Percentiles rank a stretch among this genome's conserved stretches.
These are phyloP conservation scores for Verticillium tricorpus DNA, from an alignment of 2,329 filamentous ascomycete species.

Conservation along the genomic window DNA sequence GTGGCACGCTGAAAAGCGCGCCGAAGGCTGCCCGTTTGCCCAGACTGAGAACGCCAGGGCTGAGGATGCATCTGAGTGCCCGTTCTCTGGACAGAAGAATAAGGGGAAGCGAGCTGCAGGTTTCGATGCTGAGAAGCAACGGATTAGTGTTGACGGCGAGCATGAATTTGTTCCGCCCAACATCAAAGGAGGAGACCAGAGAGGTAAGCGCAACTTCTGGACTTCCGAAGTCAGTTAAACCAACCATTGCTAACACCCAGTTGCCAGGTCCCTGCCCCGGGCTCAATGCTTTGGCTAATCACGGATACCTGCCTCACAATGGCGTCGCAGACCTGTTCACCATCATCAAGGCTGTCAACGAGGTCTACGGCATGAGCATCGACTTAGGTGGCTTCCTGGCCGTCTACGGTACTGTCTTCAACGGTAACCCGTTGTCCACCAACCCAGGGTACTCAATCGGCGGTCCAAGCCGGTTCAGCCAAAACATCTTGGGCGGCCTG, in stretches of 20 bases:
- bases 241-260: too few relatives aligned
- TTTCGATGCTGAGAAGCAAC: too few relatives aligned
- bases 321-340: conserved; percentile 17
- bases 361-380: conserved; percentile 41
- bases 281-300: conserved; percentile 31
- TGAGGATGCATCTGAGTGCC: too few relatives aligned
- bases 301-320: conserved; percentile 27
- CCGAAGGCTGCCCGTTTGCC: too few relatives aligned
- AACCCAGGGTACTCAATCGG: conserved; percentile 48
- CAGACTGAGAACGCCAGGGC: too few relatives aligned
- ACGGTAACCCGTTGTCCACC: conserved; percentile 45
- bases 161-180: conserved; percentile 21
- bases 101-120: too few relatives aligned
- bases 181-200: conserved; percentile 18
- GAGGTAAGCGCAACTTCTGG: conserved; percentile 4
- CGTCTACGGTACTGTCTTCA: conserved; percentile 41
- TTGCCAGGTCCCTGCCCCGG: conserved; percentile 22
- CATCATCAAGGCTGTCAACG: conserved; percentile 12
- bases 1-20: too few relatives aligned
- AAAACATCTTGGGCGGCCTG: conserved; percentile 36
- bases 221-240: too few relatives aligned
- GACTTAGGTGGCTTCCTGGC: conserved; percentile 36
- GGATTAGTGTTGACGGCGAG: conserved; percentile 2
- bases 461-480: conserved; percentile 29
- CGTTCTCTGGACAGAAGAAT: too few relatives aligned